phyloP scores from a whole-genome alignment of 2,329 filamentous ascomycete species.

The Paramyrothecium roridum region DNA sequence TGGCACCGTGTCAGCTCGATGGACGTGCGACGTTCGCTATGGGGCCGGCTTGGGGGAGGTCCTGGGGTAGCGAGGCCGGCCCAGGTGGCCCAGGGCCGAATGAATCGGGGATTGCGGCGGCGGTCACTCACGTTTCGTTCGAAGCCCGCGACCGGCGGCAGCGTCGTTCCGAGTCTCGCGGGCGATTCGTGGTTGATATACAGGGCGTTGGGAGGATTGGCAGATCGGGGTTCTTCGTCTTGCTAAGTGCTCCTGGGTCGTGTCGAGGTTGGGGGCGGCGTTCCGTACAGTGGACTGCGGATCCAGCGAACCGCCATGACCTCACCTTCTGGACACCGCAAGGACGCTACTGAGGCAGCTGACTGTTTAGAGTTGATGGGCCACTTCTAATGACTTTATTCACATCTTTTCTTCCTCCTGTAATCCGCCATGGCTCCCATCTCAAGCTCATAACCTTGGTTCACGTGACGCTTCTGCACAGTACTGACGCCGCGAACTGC shows the following conservation, averaged over 20 bases:
- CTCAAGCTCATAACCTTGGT: conserved; percentile 24
- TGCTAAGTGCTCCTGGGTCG: neutral
- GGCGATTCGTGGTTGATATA: neutral
- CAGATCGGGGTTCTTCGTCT: neutral
- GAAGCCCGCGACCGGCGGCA: neutral
- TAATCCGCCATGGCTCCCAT: conserved; percentile 17
- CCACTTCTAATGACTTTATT: neutral
- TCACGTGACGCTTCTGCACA: conserved; percentile 32
- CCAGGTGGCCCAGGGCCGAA: neutral
- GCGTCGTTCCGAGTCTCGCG: neutral
- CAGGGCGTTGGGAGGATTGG: neutral
- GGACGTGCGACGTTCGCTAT: neutral
- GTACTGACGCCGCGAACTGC: conserved; percentile 8
- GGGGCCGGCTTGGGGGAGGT: neutral
- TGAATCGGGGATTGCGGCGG: neutral
- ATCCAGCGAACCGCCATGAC: conserved; percentile 24
- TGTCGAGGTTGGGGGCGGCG: neutral
- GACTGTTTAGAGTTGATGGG: neutral
- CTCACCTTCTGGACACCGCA: conserved; percentile 18
- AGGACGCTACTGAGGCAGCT: neutral
- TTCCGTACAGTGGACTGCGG: conserved; percentile 24
- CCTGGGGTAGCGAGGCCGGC: neutral
- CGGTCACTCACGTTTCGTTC: neutral
- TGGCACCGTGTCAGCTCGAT: neutral
- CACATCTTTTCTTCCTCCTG: conserved; percentile 17